A percentile compares a stretch with the other conserved stretches of the same genome.
These are phyloP conservation scores for Kalmanozyma brasiliensis DNA, from an alignment of 1,284 basidiomycete species.

Conservation along the genomic window DNA sequence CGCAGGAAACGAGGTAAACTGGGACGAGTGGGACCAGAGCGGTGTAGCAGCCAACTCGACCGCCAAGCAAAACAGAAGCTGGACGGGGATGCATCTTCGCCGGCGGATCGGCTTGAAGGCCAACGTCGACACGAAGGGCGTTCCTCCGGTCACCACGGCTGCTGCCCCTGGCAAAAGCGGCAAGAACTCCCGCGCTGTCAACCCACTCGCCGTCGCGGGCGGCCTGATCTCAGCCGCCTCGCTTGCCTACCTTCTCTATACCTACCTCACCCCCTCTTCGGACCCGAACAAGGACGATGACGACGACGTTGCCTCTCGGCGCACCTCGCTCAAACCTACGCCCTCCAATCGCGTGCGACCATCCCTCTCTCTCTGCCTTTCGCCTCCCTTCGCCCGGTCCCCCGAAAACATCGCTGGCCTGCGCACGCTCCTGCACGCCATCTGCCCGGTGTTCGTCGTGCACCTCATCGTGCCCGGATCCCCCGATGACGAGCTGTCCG, in stretches of 20 bases:
- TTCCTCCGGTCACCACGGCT: background rate
- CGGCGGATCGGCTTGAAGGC: slow-evolving; percentile 19
- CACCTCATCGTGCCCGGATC: slow-evolving; percentile 37
- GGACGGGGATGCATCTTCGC: slow-evolving; percentile 40
- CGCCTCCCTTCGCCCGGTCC: slow-evolving; percentile 23
- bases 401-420: slow-evolving; percentile 10
- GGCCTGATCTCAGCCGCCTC: slow-evolving; percentile 31
- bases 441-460: slow-evolving; percentile 28
- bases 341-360: slow-evolving; percentile 5
- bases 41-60: background rate
- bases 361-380: slow-evolving; percentile 27
- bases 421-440: slow-evolving; percentile 12
- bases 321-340: background rate
- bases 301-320: slow-evolving; percentile 17
- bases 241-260: slow-evolving; percentile 38
- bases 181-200: slow-evolving; percentile 3
- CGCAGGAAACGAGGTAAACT: slow-evolving; percentile 11
- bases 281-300: slow-evolving; percentile 28
- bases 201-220: slow-evolving; percentile 35
- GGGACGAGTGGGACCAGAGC: slow-evolving; percentile 35
- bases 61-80: background rate
- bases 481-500: slow-evolving; percentile 12
- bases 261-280: slow-evolving; percentile 17
- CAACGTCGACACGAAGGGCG: background rate
- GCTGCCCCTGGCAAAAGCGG: slow-evolving; percentile 7